Base-by-base conservation (phyloP, 352 stramenopile genomes). In the Nannochloropsis limnetica region DNA sequence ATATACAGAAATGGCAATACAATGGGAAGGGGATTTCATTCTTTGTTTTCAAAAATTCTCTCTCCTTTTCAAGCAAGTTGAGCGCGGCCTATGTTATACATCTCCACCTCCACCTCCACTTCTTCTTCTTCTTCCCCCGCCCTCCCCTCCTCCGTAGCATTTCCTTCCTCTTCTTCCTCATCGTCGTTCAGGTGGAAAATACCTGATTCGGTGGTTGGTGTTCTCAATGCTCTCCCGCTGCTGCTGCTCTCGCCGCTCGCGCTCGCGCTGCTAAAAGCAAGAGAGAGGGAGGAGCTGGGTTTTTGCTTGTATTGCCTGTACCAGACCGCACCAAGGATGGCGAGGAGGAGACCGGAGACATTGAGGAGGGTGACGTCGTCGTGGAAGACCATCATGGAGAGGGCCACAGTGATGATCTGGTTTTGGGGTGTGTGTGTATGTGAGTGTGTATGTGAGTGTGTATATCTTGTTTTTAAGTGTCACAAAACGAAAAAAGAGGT, bases 301-400 rank as follows among this genome's bases (percentile, higher is more conserved):
- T 69, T 69, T 69, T 69, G 20, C 23, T 69, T 69, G 54, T 69
- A 69, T 23, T 28, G 54, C 54, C 23, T 14, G 23, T 69, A 69
- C 20, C 54, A 69, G 54, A 69, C 23, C 20, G 54, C 54, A 28
- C 54, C 54, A 28, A 69, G 9, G 20, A 69, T 69, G 54, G 54
- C 54, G 17, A 69, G 20, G 6, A 69, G 23, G 20, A 69, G 54
- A 28, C 54, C 54, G 23, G 23, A 69, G 8, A 69, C 54, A 22
- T 69, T 69, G 20, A 69, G 54, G 17, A 22, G 54, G 20, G 54
- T 20, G 20, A 69, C 54, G 54, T 69, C 54, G 20, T 69, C 54
- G 54, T 69, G 54, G 54, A 69, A 69, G 54, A 69, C 54, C 20
- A 69, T 28, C 54, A 69, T 69, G 20, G 54, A 69, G 54, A 69